Conservation (phyloP, 164 flowering plant genomes). For the Magnolia kwangsiensis region DNA sequence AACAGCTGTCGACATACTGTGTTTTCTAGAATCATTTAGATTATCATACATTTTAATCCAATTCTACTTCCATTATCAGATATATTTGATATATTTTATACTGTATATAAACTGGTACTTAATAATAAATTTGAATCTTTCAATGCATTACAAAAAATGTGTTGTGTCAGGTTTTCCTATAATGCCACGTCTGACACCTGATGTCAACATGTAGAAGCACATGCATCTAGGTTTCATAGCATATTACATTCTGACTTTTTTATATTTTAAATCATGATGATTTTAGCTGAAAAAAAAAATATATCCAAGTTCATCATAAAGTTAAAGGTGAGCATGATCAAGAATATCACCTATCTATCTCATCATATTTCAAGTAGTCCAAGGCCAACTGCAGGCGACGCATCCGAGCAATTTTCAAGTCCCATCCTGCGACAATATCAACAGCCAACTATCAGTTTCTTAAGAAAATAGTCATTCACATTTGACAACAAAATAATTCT, state of each 20-base stretch:
- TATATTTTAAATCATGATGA: neutral
- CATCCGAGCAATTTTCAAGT: conserved; percentile 59
- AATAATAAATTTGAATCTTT: no score
- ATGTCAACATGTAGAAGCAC: no score
- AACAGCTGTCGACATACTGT: no score
- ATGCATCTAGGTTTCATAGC: neutral
- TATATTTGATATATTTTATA: no score
- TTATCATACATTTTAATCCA: no score
- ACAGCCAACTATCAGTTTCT: neutral
- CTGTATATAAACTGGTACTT: no score
- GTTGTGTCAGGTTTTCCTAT: no score
- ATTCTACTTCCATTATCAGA: no score
- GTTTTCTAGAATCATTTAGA: no score
- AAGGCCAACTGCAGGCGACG: conserved; percentile 79
- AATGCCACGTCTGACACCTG: no score
- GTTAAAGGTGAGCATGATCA: neutral
- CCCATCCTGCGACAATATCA: conserved; percentile 61
- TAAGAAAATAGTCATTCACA: neutral
- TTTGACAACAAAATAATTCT: neutral
- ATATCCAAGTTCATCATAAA: neutral
- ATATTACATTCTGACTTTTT: neutral
- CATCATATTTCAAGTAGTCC: conserved; percentile 76
- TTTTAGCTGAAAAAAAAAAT: neutral
- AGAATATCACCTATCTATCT: conserved; percentile 66
- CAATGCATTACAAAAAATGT: no score